Evolutionary conservation across 495 filamentous ascomycete genomes (phyloP), one percentile per base, ranked within the genome.

Genomic region (Xylaria grammica): DNA sequence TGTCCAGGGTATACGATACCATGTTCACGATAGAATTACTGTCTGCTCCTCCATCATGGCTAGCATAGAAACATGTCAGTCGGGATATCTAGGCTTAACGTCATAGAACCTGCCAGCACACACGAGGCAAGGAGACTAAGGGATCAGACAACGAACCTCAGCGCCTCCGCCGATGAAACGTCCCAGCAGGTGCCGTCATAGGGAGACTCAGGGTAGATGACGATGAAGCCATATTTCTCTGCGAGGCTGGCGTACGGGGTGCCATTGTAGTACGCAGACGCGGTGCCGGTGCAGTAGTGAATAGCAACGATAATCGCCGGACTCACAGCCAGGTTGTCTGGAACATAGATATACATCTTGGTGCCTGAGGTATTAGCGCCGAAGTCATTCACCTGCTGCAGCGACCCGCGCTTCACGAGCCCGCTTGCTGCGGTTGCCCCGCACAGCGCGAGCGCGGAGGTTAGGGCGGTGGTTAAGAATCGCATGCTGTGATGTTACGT

Each of bases 11-110:
- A 62, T 79, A 86, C 6, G 62, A 73, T 8, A 87, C 84, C 86
- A 89, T 88, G 70, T 79, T 85, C 58, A 78, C 81, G 53, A 89
- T 87, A n/a, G 79, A 78, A 56, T 80, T 79, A 65, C 78, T 81
- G 71, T 88, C 83, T 36, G 80, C 81, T 26, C 84, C 83, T 19
- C 82, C 84, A 57, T 83, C 71, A 69, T 83, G 84, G n/a, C n/a
- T n/a, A n/a, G n/a, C n/a, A n/a, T n/a, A n/a, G n/a, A n/a, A n/a
- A n/a, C n/a, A n/a, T n/a, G n/a, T n/a, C n/a, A n/a, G n/a, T n/a
- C n/a, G n/a, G n/a, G n/a, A n/a, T n/a, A n/a, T n/a, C n/a, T n/a
- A n/a, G n/a, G n/a, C n/a, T n/a, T n/a, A n/a, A n/a, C n/a, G n/a
- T n/a, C n/a, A n/a, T n/a, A n/a, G n/a, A n/a, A n/a, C n/a, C n/a